Base-by-base conservation (phyloP, 2,329 filamentous ascomycete species). In the Aspergillus thermomutatus region DNA sequence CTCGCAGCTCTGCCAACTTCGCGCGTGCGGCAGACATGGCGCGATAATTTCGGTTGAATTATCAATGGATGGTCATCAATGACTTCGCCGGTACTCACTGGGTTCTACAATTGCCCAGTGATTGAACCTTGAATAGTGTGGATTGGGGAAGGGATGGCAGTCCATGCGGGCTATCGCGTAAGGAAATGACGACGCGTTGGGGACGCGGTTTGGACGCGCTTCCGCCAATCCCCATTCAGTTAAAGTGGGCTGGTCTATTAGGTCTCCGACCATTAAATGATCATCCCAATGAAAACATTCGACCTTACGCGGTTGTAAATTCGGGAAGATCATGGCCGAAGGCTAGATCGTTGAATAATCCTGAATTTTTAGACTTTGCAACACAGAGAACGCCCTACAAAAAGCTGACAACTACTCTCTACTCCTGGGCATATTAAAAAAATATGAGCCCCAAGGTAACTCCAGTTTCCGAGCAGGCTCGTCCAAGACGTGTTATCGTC, bases 1-100 rank as follows among this genome's bases (percentile, higher is more conserved):
- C 92, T 68, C 85, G 85, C 63, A 97, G 84, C 81, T 96, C 90
- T 52, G 90, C 92, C 57, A 77, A 65, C 55, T 63, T 71, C 26
- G 71, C 70, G 45, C 67, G 69, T 60, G 65, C 61, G 56, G 70
- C 64, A 63, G 70, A 64, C 72, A 75, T 75, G 62, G 53, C 53
- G 60, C 25, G 48, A 19, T 19, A 26, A 40, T 50, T 17, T 41
- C 31, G 28, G 51, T 49, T 31, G 37, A 40, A 10, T 6, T 46
- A 46, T 25, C 21, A 3, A 14, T 7, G 2, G 43, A 17, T 23
- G 21, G 4, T 25, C 43, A 46, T 46, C 48, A 49, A 53, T 26
- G 11, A 31, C 26, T 37, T 49, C 37, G 37, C 50, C 45, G 46
- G 50, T 59, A 57, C 53, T 46, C 50, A 58, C 57, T 46, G 54